Base-by-base conservation (phyloP, 2,329 filamentous ascomycete genomes). In the Metarhizium anisopliae region DNA sequence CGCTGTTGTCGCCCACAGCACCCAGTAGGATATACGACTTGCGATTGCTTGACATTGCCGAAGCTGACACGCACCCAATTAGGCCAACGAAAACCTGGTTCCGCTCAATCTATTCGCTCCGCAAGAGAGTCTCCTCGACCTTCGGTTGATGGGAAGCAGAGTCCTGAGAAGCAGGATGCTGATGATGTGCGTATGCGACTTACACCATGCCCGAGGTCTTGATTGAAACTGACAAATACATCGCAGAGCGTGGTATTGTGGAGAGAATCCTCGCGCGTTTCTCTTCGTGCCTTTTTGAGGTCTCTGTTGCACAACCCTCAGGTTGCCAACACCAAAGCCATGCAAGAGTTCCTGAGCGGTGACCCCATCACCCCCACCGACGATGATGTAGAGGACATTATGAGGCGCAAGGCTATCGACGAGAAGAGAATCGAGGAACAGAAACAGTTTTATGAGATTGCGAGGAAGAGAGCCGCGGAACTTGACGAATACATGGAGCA, bases 401-500 rank as follows among this genome's bases (percentile, higher is more conserved):
- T 85, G 59, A 81, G 81, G 57, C 82, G 94, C 54, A 95, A 92
- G 70, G 79, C 82, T 13, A 85, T 96, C 71, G 94, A 99, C 64
- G 86, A 89, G 68, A 89, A 88, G 70, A 85, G 94, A 49, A 82
- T 97, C 53, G 89, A 95, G 65, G 94, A 99, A 70, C 94, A 99
- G 69, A 88, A 85, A 67, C 83, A 85, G 61, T 99, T 99, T 68
- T 99, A 96, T 70, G 93, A 99, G 68, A 92, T 99, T 67, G 94
- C 94, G 8, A 80, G 91, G 61, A 86, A 91, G 70, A 84, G 94
- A 61, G 94, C 94, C 2, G 87, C 89, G 5, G 94, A 97, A 66
- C 78, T 99, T 52, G 94, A 99, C 70, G 89, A 95, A 29, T 96
- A 97, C 68, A 99, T 99, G 94, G 94, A 99, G 72, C 73, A 95